Base-by-base conservation (phyloP, 345 rosid genomes). In the Linum trigynum region DNA sequence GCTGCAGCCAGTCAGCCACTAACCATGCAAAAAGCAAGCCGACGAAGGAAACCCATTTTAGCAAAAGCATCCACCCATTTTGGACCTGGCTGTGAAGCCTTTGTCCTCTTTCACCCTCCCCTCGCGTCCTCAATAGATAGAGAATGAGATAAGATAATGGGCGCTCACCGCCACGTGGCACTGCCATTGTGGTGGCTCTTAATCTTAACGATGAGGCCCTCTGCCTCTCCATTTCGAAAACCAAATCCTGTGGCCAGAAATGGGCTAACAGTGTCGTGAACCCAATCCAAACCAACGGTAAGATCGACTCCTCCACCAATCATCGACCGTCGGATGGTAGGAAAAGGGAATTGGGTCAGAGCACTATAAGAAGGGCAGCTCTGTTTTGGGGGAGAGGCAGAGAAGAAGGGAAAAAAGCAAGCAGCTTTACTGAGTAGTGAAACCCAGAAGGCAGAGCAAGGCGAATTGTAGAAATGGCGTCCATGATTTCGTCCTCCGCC, bases 401-500 rank as follows among this genome's bases (percentile, higher is more conserved):
- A 58, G 62, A 12, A 48, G n/a, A n/a, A n/a, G 62, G 53, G 41
- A 61, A 48, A 10, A 10, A 48, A 48, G 53, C 5, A 41, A 48
- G 53, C 14, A 15, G 11, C 32, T 23, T 23, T 23, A 23, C 32
- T 48, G 2, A 4, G 11, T 2, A 48, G 14, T 9, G 14, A 15
- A 48, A 48, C 53, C 53, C 53, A 3, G 3, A 10, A 48, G 32
- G 32, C 32, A 23, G 53, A 48, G 53, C 11, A 48, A 48, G 14
- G 1, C 14, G 14, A 23, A 23, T 23, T 23, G 7, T 38, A 69
- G 65, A 17, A 55, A 85, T 85, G 90, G 87, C 87, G 60, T 75
- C 89, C 73, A 74, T 83, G 79, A 71, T 79, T 39, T 82, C 90
- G 39, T 81, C 87, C 39, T 77, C 81, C 32, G 69, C 82, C 40